These are phyloP conservation scores for Rostrohypoxylon terebratum DNA, from an alignment of 495 filamentous ascomycete species.

Conservation along the genomic window DNA sequence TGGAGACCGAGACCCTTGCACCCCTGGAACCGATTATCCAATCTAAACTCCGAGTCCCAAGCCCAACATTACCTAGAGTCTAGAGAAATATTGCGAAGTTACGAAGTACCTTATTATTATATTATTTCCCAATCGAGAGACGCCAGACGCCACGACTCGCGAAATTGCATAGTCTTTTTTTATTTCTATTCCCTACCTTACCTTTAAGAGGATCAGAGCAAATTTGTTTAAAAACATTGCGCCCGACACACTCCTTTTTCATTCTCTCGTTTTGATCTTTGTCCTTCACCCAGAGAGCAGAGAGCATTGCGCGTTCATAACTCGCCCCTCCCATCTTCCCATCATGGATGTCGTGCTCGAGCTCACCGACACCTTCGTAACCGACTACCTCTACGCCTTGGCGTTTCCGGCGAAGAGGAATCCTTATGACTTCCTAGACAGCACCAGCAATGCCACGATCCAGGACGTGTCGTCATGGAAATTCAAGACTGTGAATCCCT, in stretches of 20 bases:
- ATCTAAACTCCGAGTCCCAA: slow-evolving; percentile 36
- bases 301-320: slow-evolving; percentile 13
- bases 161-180: slow-evolving; percentile 41
- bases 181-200: slow-evolving; percentile 29
- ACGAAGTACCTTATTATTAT: no score
- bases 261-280: slow-evolving; percentile 9
- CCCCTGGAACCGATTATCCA: slow-evolving; percentile 20
- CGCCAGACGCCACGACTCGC: slow-evolving; percentile 27
- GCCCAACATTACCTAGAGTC: no score
- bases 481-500: slow-evolving; percentile 78
- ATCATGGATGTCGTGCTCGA: slow-evolving; percentile 94
- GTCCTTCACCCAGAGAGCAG: not conserved
- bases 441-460: slow-evolving; percentile 53
- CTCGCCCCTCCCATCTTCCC: slow-evolving; percentile 24
- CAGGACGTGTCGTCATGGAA: slow-evolving; percentile 60
- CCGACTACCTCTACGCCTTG: slow-evolving; percentile 82
- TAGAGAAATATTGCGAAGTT: not conserved
- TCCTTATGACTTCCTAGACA: slow-evolving; percentile 57
- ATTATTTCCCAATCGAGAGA: slow-evolving; percentile 14
- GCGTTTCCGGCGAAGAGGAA: slow-evolving; percentile 71
- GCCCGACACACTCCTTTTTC: slow-evolving; percentile 18
- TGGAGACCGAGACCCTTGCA: not conserved
- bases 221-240: slow-evolving; percentile 21
- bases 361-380: slow-evolving; percentile 82
- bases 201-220: slow-evolving; percentile 3